A percentile compares a stretch with the other conserved stretches of the same genome.
Conservation (phyloP, 176 grass and related monocot genomes). For the Aegilops tauschii region DNA sequence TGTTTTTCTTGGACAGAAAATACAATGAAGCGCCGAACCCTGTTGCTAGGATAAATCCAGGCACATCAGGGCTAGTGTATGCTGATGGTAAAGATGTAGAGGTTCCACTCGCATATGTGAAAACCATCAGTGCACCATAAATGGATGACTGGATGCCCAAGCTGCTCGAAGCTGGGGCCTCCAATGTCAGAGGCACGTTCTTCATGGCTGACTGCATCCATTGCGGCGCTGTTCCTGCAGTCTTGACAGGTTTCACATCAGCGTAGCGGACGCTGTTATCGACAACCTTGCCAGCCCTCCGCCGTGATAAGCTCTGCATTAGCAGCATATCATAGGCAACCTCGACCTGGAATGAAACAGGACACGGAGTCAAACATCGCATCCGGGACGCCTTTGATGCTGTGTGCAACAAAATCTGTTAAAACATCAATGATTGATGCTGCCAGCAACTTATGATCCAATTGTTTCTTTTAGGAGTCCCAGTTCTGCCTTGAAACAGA, state of each 20-base stretch:
- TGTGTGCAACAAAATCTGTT: background rate
- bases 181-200: conserved; percentile 67
- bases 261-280: conserved; percentile 77
- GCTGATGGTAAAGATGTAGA: conserved; percentile 51
- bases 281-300: conserved; percentile 87
- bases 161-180: conserved; percentile 54
- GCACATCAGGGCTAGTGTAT: conserved; percentile 67
- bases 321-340: conserved; percentile 91
- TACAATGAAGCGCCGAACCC: conserved; percentile 90
- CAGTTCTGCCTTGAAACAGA: conserved; percentile 16
- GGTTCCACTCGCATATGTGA: conserved; percentile 81
- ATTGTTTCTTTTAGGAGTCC: background rate
- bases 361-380: conserved; percentile 8
- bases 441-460: conserved; percentile 14
- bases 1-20: conserved; percentile 90
- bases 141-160: conserved; percentile 71
- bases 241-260: conserved; percentile 82
- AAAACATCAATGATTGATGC: background rate
- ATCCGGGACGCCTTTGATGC: background rate
- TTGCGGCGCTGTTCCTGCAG: conserved; percentile 41
- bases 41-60: conserved; percentile 78
- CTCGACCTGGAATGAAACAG: conserved; percentile 68
- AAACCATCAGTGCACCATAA: conserved; percentile 86
- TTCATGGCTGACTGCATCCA: conserved; percentile 79
- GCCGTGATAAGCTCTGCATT: conserved; percentile 80